Percentiles rank a stretch among this genome's conserved stretches.
Evolutionary conservation across 176 grass and related monocot genomes (phyloP).

Genomic region (Avena insularis): DNA sequence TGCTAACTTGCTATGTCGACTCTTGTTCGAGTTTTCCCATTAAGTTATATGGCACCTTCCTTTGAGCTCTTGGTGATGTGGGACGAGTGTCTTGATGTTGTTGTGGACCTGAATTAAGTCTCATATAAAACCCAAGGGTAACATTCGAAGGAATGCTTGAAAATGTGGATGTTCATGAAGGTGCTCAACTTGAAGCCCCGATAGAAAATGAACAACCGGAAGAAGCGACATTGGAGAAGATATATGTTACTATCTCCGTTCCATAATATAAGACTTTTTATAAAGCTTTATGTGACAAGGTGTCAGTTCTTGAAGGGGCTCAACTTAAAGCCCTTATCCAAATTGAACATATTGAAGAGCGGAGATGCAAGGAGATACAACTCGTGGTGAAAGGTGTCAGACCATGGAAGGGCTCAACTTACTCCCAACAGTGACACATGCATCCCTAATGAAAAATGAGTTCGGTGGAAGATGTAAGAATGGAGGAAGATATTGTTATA

Average conservation of each 20-base stretch:
- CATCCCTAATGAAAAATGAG: too few species aligned
- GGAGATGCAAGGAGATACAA: too few species aligned
- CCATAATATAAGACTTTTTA: too few species aligned
- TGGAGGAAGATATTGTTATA: too few species aligned
- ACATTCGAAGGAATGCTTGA: background rate
- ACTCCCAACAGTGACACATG: too few species aligned
- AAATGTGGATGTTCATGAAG: background rate
- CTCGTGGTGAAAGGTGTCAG: too few species aligned
- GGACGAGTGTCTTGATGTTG: slow-evolving; percentile 56
- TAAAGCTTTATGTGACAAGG: background rate
- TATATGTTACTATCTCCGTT: background rate
- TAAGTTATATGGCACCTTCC: too few species aligned
- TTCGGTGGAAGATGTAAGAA: too few species aligned
- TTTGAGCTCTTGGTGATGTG: slow-evolving; percentile 3
- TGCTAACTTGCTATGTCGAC: background rate
- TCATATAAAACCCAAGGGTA: too few species aligned
- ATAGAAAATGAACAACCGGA: background rate
- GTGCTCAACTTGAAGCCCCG: background rate
- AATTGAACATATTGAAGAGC: background rate
- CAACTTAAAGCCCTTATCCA: background rate
- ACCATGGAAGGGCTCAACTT: too few species aligned
- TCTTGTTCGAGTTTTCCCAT: background rate
- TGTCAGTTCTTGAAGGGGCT: background rate
- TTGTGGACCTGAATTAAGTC: slow-evolving; percentile 53
- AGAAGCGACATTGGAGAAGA: slow-evolving; percentile 5